Evolutionary conservation across 73 alveolate species (phyloP).

Genomic region (Paramecium caudatum): DNA sequence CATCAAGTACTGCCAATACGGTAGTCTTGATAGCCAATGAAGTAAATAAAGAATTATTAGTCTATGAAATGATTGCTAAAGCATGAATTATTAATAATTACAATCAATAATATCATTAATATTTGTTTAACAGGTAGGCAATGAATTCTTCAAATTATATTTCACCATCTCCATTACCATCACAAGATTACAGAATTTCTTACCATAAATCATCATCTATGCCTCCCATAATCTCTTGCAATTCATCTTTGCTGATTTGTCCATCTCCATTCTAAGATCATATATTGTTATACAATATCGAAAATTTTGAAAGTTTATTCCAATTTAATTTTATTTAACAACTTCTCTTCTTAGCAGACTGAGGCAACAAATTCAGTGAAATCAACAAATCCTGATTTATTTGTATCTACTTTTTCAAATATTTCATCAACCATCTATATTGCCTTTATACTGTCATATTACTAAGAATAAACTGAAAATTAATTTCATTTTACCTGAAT

Average conservation of each 20-base stretch:
- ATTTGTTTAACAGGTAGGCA: not conserved
- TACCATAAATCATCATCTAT: constrained; percentile 54
- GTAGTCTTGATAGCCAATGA: constrained; percentile 61
- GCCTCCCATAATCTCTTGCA: constrained; percentile 62
- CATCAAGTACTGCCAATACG: constrained; percentile 24
- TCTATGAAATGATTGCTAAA: constrained; percentile 53
- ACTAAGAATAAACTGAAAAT: not conserved
- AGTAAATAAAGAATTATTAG: constrained; percentile 51
- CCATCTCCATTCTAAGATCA: constrained; percentile 57
- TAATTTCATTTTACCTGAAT: constrained; percentile 31
- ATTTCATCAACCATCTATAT: constrained; percentile 63
- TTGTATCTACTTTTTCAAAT: constrained; percentile 67
- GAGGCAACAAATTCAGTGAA: constrained; percentile 63
- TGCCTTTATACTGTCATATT: constrained; percentile 33
- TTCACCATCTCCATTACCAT: constrained; percentile 51
- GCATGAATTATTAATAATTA: not conserved
- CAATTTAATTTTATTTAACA: constrained; percentile 21
- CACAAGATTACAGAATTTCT: constrained; percentile 41
- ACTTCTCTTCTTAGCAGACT: constrained; percentile 46
- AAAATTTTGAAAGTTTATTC: constrained; percentile 43
- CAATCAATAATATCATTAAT: not conserved
- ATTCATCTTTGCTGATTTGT: constrained; percentile 46
- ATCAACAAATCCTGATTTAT: constrained; percentile 68
- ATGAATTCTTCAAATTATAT: constrained; percentile 43
- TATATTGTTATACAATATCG: constrained; percentile 5